Base-by-base conservation (phyloP, 78 protist genomes). In the Dictyostelium brefeldianum region DNA sequence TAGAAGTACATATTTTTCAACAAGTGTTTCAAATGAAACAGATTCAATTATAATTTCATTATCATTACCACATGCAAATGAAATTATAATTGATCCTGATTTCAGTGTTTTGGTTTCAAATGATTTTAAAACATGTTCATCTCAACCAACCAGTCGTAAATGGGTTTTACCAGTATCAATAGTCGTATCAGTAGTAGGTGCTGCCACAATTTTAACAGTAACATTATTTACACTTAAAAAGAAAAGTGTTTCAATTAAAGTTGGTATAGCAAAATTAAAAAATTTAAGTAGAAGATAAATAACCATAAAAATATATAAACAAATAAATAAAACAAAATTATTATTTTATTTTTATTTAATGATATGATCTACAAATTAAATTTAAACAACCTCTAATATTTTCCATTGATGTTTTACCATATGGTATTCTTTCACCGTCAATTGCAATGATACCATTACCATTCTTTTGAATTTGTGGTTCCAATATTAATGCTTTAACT, bases 351-450 rank as follows among this genome's bases (percentile, higher is more conserved):
- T n/a, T n/a, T n/a, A n/a, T n/a, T 62, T 62, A 62, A 25, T 62
- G 70, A 62, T 77, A 47, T 29, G 89, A 73, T 77, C 78, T 83
- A 43, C 81, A 83, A 73, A 83, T 62, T 43, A 83, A 56, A 73
- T 83, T 83, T 29, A 83, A 51, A 56, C 91, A 71, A 57, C 91
- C 91, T 84, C 91, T 84, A 29, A 84, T 57, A 84, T 80, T 71
- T 47, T 84, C 91, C 82, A 84, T 84, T 36, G 81, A 71, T 9
- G 91, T 84, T 43, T 50, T 71, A 59, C 82, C 91, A 46, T 84
- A 84, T 18, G 81, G n/a, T 18, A 84, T 74, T 74, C 91, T 84
- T 57, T 84, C 91, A 59, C 91, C 91, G 67, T 84, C 91, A 5
- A 84, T 69, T 17, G 91, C 91, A 17, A 84, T 50, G 25, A 84